phyloP scores from a whole-genome alignment of 2,329 filamentous ascomycete species.

The Diaporthe longicolla region DNA sequence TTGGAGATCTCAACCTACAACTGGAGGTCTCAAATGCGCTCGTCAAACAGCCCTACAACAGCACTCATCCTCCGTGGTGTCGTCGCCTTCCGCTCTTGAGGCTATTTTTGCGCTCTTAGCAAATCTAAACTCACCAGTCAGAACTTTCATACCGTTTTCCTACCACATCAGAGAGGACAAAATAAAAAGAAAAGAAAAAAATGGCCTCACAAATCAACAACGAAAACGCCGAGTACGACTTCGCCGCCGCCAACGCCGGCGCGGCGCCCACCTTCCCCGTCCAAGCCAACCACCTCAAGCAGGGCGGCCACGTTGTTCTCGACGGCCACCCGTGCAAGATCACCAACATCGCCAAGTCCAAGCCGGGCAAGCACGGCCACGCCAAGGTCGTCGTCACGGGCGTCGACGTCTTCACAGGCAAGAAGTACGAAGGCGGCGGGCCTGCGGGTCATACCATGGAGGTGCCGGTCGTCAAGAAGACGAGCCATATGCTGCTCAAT shows the following conservation, averaged over 20 bases:
- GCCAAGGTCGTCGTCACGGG: slow-evolving; percentile 20
- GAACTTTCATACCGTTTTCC: too few relatives aligned
- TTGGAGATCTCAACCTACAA: neutral
- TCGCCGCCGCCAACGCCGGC: neutral
- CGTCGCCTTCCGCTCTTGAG: slow-evolving; percentile 15
- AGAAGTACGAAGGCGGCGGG: slow-evolving; percentile 4
- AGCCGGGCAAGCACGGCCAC: slow-evolving; percentile 22
- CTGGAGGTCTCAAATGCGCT: neutral
- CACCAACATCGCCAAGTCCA: slow-evolving; percentile 21
- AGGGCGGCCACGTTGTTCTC: slow-evolving; percentile 4
- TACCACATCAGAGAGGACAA: neutral
- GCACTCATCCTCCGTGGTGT: slow-evolving; percentile 15
- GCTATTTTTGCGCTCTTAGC: neutral
- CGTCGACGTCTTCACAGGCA: slow-evolving; percentile 12
- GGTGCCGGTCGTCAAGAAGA: neutral
- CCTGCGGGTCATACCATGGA: slow-evolving; percentile 6
- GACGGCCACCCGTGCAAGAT: slow-evolving; percentile 22
- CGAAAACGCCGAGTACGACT: slow-evolving; percentile 25
- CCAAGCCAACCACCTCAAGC: slow-evolving; percentile 24
- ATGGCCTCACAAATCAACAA: slow-evolving; percentile 18
- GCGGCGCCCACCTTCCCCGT: slow-evolving; percentile 9
- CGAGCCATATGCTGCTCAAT: slow-evolving; percentile 15
- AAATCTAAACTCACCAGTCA: neutral
- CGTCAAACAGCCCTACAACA: slow-evolving; percentile 5
- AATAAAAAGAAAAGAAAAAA: neutral